Evolutionary conservation across 2,329 filamentous ascomycete species (phyloP).

Genomic region (Cercospora zeina): DNA sequence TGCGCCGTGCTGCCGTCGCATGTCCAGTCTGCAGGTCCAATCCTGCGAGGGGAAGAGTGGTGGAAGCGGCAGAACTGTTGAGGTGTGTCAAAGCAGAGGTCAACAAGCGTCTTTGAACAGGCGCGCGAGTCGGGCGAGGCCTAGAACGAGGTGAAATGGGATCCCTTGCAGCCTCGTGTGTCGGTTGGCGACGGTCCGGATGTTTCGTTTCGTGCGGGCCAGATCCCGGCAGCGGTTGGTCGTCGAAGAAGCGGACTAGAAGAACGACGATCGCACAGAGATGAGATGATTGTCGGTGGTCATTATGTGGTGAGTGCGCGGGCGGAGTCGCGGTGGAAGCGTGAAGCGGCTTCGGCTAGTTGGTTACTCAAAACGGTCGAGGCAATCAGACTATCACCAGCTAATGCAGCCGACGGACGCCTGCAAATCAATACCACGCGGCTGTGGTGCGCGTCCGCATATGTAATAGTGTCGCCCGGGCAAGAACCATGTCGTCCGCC

Average conservation of each 20-base stretch:
- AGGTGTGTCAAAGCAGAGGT: neutral
- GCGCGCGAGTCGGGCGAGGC: conserved; percentile 11
- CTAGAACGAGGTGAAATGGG: conserved; percentile 24
- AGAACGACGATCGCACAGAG: conserved; percentile 13
- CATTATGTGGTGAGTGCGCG: conserved; percentile 2
- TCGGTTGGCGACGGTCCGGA: conserved; percentile 20
- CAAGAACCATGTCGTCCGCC: neutral
- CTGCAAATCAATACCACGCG: conserved; percentile 1
- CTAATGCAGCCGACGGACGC: conserved; percentile 5
- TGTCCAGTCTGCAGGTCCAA: conserved; percentile 23
- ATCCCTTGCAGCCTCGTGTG: conserved; percentile 29
- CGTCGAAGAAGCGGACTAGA: conserved; percentile 17
- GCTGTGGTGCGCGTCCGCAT: conserved; percentile 1
- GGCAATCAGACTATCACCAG: conserved; percentile 8
- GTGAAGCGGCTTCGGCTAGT: conserved; percentile 5
- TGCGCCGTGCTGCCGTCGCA: conserved; percentile 29
- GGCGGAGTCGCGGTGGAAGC: conserved; percentile 1
- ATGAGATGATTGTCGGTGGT: conserved; percentile 30
- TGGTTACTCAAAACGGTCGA: conserved; percentile 7
- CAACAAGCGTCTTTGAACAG: conserved; percentile 10
- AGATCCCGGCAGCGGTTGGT: conserved; percentile 12
- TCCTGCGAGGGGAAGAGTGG: neutral
- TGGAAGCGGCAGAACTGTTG: neutral
- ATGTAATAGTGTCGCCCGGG: neutral
- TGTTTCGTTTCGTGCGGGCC: conserved; percentile 13